phyloP scores from a whole-genome alignment of 352 stramenopile species.

The Pythium monospermum region DNA sequence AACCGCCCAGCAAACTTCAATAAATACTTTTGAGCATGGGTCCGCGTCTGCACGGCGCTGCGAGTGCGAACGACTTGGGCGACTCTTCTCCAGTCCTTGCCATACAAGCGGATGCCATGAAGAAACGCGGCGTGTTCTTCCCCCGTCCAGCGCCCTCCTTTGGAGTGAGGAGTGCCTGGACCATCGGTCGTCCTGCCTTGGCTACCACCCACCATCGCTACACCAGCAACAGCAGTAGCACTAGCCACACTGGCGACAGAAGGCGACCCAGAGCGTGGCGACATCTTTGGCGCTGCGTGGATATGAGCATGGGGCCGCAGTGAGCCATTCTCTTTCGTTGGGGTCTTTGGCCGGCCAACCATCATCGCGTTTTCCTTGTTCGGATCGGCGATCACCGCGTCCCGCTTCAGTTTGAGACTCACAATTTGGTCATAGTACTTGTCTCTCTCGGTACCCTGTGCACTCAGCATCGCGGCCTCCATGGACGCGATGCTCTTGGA shows the following conservation, averaged over 20 bases:
- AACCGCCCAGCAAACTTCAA: slow-evolving; percentile 87
- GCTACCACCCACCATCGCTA: too few species aligned
- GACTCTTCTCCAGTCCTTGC: slow-evolving; percentile 84
- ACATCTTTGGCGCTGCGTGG: slow-evolving; percentile 15
- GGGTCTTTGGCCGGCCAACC: slow-evolving; percentile 48
- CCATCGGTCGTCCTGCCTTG: slow-evolving; percentile 2
- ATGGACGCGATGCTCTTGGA: slow-evolving; percentile 87
- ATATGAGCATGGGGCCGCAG: slow-evolving; percentile 10
- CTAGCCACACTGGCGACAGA: neutral
- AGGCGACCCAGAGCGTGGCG: slow-evolving; percentile 12
- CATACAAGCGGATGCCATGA: slow-evolving; percentile 81
- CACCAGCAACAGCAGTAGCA: too few species aligned
- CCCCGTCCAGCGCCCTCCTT: slow-evolving; percentile 84
- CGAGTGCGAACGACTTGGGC: slow-evolving; percentile 78
- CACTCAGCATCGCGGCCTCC: slow-evolving; percentile 84
- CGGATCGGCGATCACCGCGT: slow-evolving; percentile 80
- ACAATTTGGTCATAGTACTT: slow-evolving; percentile 85
- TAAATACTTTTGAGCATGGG: slow-evolving; percentile 91
- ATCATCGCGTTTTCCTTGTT: slow-evolving; percentile 71
- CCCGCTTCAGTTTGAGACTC: slow-evolving; percentile 78
- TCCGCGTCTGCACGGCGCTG: slow-evolving; percentile 85
- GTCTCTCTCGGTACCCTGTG: slow-evolving; percentile 67
- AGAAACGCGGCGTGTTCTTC: slow-evolving; percentile 85
- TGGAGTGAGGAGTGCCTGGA: slow-evolving; percentile 30
- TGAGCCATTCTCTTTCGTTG: slow-evolving; percentile 16